These are phyloP conservation scores for Garcia nutans DNA, from an alignment of 345 rosid species.

Conservation along the genomic window DNA sequence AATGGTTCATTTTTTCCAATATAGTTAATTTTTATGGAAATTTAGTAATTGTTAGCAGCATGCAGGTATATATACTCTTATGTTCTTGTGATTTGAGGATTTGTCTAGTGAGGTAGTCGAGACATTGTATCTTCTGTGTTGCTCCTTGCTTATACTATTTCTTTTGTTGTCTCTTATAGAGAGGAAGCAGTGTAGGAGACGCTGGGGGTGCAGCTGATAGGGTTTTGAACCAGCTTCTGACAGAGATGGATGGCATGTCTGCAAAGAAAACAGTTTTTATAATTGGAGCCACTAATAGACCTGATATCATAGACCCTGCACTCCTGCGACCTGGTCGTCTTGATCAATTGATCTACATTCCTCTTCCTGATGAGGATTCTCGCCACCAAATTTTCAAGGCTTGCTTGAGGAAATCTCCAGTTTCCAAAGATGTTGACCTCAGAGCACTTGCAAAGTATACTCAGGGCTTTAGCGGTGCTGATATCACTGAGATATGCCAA, in stretches of 20 bases:
- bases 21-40: neutral
- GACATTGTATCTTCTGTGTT: neutral
- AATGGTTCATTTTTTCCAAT: neutral
- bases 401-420: conserved; percentile 86
- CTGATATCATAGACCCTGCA: conserved; percentile 92
- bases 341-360: conserved; percentile 92
- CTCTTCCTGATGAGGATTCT: conserved; percentile 93
- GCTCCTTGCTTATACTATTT: conserved; percentile 6
- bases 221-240: conserved; percentile 89
- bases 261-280: conserved; percentile 95
- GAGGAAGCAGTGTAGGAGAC: conserved; percentile 91
- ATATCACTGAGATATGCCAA: conserved; percentile 94
- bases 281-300: conserved; percentile 93
- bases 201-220: conserved; percentile 99
- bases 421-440: conserved; percentile 83
- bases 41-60: neutral
- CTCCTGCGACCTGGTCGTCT: conserved; percentile 93
- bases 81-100: neutral
- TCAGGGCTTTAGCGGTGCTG: conserved; percentile 95
- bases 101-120: neutral
- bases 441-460: conserved; percentile 87
- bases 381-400: conserved; percentile 80
- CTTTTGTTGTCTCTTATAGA: conserved; percentile 37
- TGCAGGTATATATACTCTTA: neutral
- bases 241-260: conserved; percentile 98